Conservation (phyloP, 2,329 filamentous ascomycete genomes). For the Cadophora sp. region DNA sequence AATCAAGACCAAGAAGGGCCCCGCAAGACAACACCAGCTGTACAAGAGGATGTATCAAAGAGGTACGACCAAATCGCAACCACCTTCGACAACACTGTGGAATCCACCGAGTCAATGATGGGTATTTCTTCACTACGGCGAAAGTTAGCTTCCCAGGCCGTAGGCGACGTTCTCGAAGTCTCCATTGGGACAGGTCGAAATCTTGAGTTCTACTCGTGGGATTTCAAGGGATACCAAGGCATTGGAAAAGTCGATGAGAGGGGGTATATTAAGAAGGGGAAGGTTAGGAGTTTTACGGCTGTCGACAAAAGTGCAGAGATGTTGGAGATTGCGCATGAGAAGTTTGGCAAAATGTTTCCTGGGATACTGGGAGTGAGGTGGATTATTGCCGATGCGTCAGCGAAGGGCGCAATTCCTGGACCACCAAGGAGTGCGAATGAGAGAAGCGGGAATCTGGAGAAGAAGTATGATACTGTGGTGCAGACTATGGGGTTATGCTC, state of each 20-base stretch:
- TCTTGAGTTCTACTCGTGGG: constrained; percentile 65
- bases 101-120: constrained; percentile 62
- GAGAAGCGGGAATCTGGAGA: constrained; percentile 34
- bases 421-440: constrained; percentile 38
- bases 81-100: constrained; percentile 64
- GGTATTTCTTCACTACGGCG: constrained; percentile 60
- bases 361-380: constrained; percentile 51
- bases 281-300: constrained; percentile 64
- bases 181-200: constrained; percentile 70
- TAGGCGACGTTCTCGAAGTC: constrained; percentile 66
- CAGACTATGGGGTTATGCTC: constrained; percentile 72
- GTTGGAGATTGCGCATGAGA: constrained; percentile 62
- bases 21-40: constrained; percentile 33
- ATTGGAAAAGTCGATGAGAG: constrained; percentile 35
- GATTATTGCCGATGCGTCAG: constrained; percentile 43
- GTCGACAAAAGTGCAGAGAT: constrained; percentile 67
- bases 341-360: constrained; percentile 55
- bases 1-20: constrained; percentile 31
- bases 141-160: constrained; percentile 55
- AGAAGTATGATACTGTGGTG: constrained; percentile 65
- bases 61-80: constrained; percentile 51
- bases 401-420: constrained; percentile 36
- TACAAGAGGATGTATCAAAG: constrained; percentile 42
- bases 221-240: constrained; percentile 40
- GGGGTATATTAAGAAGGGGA: constrained; percentile 41